Evolutionary conservation across 2,329 filamentous ascomycete species (phyloP), one percentile per base, ranked within the genome.

Genomic region (Clonostachys byssicola): DNA sequence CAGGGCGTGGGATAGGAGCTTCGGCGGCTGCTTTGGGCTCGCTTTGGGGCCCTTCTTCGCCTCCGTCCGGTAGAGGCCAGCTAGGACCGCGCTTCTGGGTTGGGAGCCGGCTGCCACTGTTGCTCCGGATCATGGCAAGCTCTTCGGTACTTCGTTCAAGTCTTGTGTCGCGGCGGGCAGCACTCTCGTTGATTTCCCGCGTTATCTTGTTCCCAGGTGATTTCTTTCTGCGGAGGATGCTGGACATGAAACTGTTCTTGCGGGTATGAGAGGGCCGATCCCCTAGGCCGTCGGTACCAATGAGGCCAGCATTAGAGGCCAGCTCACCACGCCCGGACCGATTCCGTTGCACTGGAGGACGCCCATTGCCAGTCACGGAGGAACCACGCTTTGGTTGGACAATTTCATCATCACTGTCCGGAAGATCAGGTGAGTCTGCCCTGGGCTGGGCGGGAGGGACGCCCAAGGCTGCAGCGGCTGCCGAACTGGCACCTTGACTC

Each of bases 181-280:
- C 77, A 52, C 76, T 84, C 53, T 86, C 83, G 12, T 64, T 59
- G 10, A 68, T 57, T 18, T 76, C 75, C 36, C 81, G 80, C 34
- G 76, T 71, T 17, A 85, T 75, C 56, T 75, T 80, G 43, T 72
- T 67, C 47, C 67, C 58, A 23, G 68, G 56, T 51, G 78, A 73
- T 40, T 66, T 71, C 60, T 83, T 87, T 47, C 86, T 82, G 36
- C 83, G 79, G n/a, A 90, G 65, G 5, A 80, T 80, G 3, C 33
- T n/a, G 10, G 73, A 74, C 64, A 83, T 74, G 50, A 85, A 65
- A 51, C 78, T 80, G 48, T 66, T 74, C 43, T 72, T 68, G 34
- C 71, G 67, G 30, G 67, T 56, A 14, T 65, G 60, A 30, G 56
- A 48, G 44, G 66, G 58, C 33, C 62, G 56, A 45, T 51, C 34